Conservation (phyloP, 2,329 filamentous ascomycete genomes). For the Incumbomyces delicatus region DNA sequence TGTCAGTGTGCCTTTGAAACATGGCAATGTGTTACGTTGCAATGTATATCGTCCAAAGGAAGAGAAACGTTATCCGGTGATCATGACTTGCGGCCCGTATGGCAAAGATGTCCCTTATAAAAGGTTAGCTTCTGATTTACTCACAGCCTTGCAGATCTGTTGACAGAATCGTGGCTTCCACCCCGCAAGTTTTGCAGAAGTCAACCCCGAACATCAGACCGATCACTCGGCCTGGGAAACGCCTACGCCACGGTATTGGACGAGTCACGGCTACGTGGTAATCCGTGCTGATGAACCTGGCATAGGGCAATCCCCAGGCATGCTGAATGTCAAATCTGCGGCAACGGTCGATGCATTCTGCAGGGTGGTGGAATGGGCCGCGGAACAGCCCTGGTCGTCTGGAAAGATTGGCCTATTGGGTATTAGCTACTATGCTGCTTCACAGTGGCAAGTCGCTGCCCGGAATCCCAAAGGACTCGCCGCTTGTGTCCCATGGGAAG, state of each 20-base stretch:
- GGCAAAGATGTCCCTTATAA: slow-evolving; percentile 62
- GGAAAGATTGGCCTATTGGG: slow-evolving; percentile 44
- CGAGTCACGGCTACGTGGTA: slow-evolving; percentile 43
- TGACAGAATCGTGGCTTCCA: too few species aligned
- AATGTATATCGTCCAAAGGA: slow-evolving; percentile 44
- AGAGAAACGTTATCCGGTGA: slow-evolving; percentile 42
- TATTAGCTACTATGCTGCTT: slow-evolving; percentile 45
- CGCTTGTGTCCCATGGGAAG: slow-evolving; percentile 47
- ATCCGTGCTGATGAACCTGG: slow-evolving; percentile 47
- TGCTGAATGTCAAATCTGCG: slow-evolving; percentile 44
- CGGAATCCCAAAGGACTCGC: slow-evolving; percentile 42
- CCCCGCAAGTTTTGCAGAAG: slow-evolving; percentile 41
- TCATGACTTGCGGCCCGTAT: slow-evolving; percentile 64
- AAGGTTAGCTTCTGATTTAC: too few species aligned
- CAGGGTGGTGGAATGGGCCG: slow-evolving; percentile 44
- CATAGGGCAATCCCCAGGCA: slow-evolving; percentile 42
- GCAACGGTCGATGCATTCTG: slow-evolving; percentile 44
- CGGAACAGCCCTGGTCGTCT: slow-evolving; percentile 40
- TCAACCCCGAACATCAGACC: slow-evolving; percentile 46
- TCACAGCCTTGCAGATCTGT: background rate
- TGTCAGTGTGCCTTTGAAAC: slow-evolving; percentile 37
- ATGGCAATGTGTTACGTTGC: slow-evolving; percentile 33
- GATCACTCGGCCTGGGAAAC: slow-evolving; percentile 51
- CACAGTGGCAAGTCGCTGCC: slow-evolving; percentile 47
- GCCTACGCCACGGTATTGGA: slow-evolving; percentile 50